Base-by-base conservation (phyloP, 2,329 filamentous ascomycete genomes). In the Epichloe uncinata region DNA sequence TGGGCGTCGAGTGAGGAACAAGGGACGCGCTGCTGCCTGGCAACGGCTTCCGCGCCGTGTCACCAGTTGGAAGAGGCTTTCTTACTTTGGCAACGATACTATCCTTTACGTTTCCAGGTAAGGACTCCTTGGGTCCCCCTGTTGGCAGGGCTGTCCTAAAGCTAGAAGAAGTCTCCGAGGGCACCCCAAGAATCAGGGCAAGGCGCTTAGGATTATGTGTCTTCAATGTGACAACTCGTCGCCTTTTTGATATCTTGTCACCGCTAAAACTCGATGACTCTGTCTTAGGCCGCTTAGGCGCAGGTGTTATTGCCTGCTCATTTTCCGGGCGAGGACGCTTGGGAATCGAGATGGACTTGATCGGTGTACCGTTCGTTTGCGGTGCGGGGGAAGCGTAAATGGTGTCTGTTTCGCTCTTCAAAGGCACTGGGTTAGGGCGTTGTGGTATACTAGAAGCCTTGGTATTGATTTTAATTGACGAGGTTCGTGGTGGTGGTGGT, bases 381-480 rank as follows among this genome's bases (percentile, higher is more conserved):
- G 22, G 47, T n/a, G 40, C 45, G 9, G 48, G 44, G 18, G 52
- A 42, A 5, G 51, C 37, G 6, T 55, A 15, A 44, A 56, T 47
- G 3, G 46, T 47, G 5, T 48, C 46, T 22, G 26, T 6, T 34
- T 42, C 48, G 15, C 40, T 46, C 12, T n/a, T 33, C n/a, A 15
- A 15, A 9, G 48, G 34, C 12, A 26, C 22, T 1, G 41, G 26
- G 33, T 9, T 18, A 3, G 57, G 52, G 3, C 58, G 55, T 18
- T 59, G 57, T 13, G 57, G 57, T 49, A 42, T 49, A 9, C 54
- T 56, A 3, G 58, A 53, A 2, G 55, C 43, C 53, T 66, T 67
- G 33, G 64, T 69, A 40, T 59, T 66, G 55, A 67, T 63, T 55
- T 71, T 71, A 51, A 69, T 69, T 0, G 66, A 69, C 6, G 63